Percentiles rank a stretch among this genome's conserved stretches.
Conservation (phyloP, 345 rosid genomes). For the Euphorbia peplus region DNA sequence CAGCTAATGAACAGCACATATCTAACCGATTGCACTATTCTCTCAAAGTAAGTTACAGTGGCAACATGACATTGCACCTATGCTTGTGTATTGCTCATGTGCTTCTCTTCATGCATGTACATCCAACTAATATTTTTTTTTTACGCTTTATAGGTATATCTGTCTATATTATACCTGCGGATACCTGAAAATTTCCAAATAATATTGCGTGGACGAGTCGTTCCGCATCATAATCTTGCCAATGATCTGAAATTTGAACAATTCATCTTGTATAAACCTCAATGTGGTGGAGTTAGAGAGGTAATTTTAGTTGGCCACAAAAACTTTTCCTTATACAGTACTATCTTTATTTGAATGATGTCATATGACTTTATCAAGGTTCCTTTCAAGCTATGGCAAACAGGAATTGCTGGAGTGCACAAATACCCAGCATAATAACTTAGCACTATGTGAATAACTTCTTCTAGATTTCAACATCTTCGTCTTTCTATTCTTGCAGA, state of each 20-base stretch:
- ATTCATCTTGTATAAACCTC: slow-evolving; percentile 85
- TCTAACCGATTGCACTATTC: slow-evolving; percentile 62
- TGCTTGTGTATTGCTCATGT: background rate
- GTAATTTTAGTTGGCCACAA: slow-evolving; percentile 27
- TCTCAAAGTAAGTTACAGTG: slow-evolving; percentile 57
- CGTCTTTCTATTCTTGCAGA: background rate
- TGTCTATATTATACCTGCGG: slow-evolving; percentile 82
- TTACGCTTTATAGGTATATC: slow-evolving; percentile 50
- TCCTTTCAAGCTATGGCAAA: background rate
- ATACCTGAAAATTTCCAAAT: slow-evolving; percentile 68
- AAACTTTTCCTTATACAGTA: slow-evolving; percentile 12
- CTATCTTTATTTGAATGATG: background rate
- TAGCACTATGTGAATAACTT: background rate
- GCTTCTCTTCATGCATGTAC: background rate
- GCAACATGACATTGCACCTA: background rate
- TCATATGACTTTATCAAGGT: background rate
- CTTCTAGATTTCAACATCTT: background rate
- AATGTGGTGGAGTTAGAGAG: slow-evolving; percentile 58
- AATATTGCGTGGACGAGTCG: slow-evolving; percentile 62
- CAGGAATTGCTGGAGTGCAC: background rate
- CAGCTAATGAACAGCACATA: slow-evolving; percentile 61
- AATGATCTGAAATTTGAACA: slow-evolving; percentile 77
- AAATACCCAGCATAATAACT: background rate
- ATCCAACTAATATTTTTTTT: background rate
- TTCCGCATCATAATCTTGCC: slow-evolving; percentile 79